Base-by-base conservation (phyloP, 2,329 filamentous ascomycete species). In the Blumeria graminis region DNA sequence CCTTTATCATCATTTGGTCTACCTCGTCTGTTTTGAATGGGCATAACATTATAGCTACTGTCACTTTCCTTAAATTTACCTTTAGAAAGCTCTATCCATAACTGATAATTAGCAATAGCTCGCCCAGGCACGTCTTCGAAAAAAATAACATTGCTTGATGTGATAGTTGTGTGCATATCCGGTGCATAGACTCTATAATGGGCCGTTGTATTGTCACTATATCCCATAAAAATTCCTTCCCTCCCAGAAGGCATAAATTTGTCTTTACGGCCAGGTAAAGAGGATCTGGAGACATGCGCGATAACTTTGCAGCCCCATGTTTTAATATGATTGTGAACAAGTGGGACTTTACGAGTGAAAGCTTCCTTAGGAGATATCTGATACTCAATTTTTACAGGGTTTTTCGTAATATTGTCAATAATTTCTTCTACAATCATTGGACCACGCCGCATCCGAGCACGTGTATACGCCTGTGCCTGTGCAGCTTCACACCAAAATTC, bases 201-300 rank as follows among this genome's bases (percentile, higher is more conserved):
- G 18, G 48, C 33, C n/a, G 6, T 52, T 36, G 48, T 52, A 14
- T 52, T 33, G 6, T 52, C 48, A 36, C 48, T 52, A 36, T 52
- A 52, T 36, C 48, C 48, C 48, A 52, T 52, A 22, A 52, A 52
- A 16, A 52, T 52, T 3, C 48, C 48, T 36, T 52, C 48, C 36
- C 48, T 52, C 18, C 48, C 48, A 52, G 48, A 35, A n/a, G 32
- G 48, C 48, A 52, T 52, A 36, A 52, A 52, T 22, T 52, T 52
- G 16, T 52, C 48, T 52, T 52, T 52, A 36, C 48, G 48, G 16
- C 3, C 3, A 11, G 43, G 43, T 46, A 46, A 14, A 14, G 43
- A 46, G 8, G 43, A 13, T 46, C 43, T 46, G 18, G 43, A 18
- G 16, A 46, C 43, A 46, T 46, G n/a, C n/a, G 36, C 18, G 16